Conservation (phyloP, 768 basidiomycete genomes). For the Termitomyces sp. region DNA sequence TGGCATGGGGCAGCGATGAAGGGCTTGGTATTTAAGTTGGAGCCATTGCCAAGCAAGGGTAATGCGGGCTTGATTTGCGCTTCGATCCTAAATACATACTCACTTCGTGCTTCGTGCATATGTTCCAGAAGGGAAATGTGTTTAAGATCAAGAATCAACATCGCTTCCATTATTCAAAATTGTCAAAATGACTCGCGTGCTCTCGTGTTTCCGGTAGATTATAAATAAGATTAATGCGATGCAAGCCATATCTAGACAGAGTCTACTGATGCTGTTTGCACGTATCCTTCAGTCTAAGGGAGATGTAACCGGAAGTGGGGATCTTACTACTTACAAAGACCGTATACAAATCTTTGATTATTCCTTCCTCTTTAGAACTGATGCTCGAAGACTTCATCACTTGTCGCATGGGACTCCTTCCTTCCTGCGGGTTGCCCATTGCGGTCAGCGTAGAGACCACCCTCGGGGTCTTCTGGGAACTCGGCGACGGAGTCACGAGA, state of each 20-base stretch:
- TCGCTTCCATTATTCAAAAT: not conserved
- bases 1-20: not conserved
- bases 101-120: not conserved
- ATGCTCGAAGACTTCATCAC: slow-evolving; percentile 57
- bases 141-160: not conserved
- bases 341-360: not conserved
- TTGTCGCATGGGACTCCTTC: slow-evolving; percentile 19
- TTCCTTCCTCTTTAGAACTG: slow-evolving; percentile 41
- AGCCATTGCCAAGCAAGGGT: slow-evolving; percentile 1
- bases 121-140: not conserved
- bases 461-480: slow-evolving; percentile 70
- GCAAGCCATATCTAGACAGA: slow-evolving; percentile 5
- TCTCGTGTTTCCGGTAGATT: slow-evolving; percentile 1
- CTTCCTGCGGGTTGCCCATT: slow-evolving; percentile 15
- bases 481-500: slow-evolving; percentile 39
- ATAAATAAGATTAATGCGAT: slow-evolving; percentile 3
- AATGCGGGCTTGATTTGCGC: not conserved
- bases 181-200: slow-evolving; percentile 7
- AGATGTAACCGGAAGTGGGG: slow-evolving; percentile 5
- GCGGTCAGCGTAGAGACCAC: slow-evolving; percentile 53
- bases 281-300: not conserved
- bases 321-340: slow-evolving; percentile 4
- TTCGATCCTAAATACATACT: not conserved
- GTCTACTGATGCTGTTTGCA: slow-evolving; percentile 4
- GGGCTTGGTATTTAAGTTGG: not conserved